Base-by-base conservation (phyloP, 2,329 filamentous ascomycete species). In the Colletotrichum sp. region DNA sequence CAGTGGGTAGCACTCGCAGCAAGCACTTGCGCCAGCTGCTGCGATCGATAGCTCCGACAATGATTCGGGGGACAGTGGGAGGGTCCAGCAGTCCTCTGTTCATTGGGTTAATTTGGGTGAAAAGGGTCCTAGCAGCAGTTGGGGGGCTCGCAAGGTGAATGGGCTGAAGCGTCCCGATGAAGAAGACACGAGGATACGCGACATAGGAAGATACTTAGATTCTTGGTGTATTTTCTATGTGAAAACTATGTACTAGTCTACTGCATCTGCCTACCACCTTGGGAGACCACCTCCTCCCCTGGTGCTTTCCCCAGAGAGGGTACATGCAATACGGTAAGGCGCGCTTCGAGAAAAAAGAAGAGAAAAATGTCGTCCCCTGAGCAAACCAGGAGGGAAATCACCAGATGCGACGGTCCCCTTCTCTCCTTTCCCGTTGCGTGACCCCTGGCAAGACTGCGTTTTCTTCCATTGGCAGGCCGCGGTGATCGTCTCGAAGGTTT, bases 81-180 rank as follows among this genome's bases (percentile, higher is more conserved):
- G 72, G 72, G 72, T 74, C 72, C 34, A 24, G n/a, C 66, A 59
- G 69, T 76, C 73, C 70, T 72, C 70, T 36, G 64, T 26, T 72
- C 62, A 76, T 76, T 76, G 69, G 69, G 39, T 75, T 68, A 73
- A 59, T 73, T 76, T 73, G 26, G 49, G 55, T 64, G 59, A 68
- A 44, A 44, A 30, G 36, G 55, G 55, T 26, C 55, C 55, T 13
- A 52, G 44, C 44, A 52, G n/a, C 44, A 36, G 15, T 68, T 63
- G 55, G 62, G 52, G 73, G 69, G 30, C 18, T 72, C 68, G 68
- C 44, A 64, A 39, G 24, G 49, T 34, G 36, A 39, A 72, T 67
- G 52, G 36, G 49, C 34, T 62, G 49, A 44, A 68, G 55, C 66
- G 55, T 71, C 71, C 67, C 24, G 71, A 71, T 55, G 49, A 39